phyloP scores from a whole-genome alignment of 768 basidiomycete species.

The Xerocomellus dryophilus region DNA sequence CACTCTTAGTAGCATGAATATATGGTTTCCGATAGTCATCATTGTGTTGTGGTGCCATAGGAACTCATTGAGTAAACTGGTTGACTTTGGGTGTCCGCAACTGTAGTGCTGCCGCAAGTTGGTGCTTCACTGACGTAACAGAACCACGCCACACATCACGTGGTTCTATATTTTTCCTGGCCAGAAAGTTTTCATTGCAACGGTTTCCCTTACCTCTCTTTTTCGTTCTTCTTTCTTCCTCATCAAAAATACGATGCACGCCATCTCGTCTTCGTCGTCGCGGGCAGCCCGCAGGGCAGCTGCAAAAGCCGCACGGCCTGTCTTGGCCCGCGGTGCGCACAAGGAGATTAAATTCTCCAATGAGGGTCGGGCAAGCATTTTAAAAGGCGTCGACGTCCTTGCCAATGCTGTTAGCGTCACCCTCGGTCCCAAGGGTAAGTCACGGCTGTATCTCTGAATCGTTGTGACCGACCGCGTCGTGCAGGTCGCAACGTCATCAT shows the following conservation, averaged over 20 bases:
- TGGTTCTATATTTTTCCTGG: too few species aligned
- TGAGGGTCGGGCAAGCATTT: slow-evolving; percentile 88
- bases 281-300: slow-evolving; percentile 67
- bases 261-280: slow-evolving; percentile 63
- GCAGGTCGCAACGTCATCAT: slow-evolving; percentile 96
- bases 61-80: too few species aligned
- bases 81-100: too few species aligned
- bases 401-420: slow-evolving; percentile 97
- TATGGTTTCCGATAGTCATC: too few species aligned
- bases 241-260: slow-evolving; percentile 53
- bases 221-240: neutral
- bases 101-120: too few species aligned
- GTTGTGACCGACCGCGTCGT: slow-evolving; percentile 13
- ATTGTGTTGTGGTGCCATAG: too few species aligned
- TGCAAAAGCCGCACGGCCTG: slow-evolving; percentile 51
- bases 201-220: too few species aligned
- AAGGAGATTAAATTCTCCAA: slow-evolving; percentile 98
- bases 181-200: too few species aligned
- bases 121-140: too few species aligned
- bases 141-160: too few species aligned
- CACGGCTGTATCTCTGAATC: too few species aligned
- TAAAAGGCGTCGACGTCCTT: slow-evolving; percentile 94
- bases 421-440: slow-evolving; percentile 84
- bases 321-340: slow-evolving; percentile 72
- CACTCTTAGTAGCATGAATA: too few species aligned